Conservation (phyloP, 2,329 filamentous ascomycete species). For the Diaporthe sp. region DNA sequence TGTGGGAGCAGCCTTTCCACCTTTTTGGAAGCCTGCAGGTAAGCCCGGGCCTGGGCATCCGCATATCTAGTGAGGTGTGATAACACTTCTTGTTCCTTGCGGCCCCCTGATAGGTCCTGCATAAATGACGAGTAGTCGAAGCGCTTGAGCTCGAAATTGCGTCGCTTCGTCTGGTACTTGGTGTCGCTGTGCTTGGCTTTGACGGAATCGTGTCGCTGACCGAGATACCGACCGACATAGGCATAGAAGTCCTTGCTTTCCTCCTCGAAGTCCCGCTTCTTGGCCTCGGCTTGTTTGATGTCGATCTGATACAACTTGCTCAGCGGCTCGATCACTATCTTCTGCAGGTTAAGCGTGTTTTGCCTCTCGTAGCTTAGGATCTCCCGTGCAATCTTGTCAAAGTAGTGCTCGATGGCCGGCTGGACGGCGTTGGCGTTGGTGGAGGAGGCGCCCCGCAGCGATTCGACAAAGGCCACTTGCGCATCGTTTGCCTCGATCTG, state of each 20-base stretch:
- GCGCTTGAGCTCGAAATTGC: conserved; percentile 95
- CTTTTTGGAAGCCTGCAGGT: conserved; percentile 86
- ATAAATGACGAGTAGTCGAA: conserved; percentile 99
- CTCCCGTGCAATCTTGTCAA: conserved; percentile 94
- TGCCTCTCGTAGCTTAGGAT: conserved; percentile 89
- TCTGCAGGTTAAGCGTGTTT: conserved; percentile 88
- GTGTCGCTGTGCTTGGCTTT: conserved; percentile 98
- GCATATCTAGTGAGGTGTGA: conserved; percentile 96
- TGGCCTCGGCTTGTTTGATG: conserved; percentile 96
- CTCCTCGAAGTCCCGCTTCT: conserved; percentile 98
- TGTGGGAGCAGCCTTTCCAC: conserved; percentile 90
- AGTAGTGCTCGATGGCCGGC: conserved; percentile 96
- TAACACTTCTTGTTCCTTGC: conserved; percentile 96
- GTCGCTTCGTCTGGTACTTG: conserved; percentile 94
- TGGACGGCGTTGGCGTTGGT: conserved; percentile 98
- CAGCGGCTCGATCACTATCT: conserved; percentile 94
- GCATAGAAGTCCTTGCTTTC: conserved; percentile 99
- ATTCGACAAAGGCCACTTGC: conserved; percentile 84
- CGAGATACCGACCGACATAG: conserved; percentile 95
- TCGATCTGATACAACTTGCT: conserved; percentile 93
- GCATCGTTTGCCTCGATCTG: conserved; percentile 90
- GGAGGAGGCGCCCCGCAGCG: conserved; percentile 86
- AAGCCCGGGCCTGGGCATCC: conserved; percentile 87
- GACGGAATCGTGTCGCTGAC: conserved; percentile 92
- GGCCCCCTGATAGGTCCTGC: conserved; percentile 98